phyloP scores from a whole-genome alignment of 495 filamentous ascomycete species.

The Penicillium mononematosum region DNA sequence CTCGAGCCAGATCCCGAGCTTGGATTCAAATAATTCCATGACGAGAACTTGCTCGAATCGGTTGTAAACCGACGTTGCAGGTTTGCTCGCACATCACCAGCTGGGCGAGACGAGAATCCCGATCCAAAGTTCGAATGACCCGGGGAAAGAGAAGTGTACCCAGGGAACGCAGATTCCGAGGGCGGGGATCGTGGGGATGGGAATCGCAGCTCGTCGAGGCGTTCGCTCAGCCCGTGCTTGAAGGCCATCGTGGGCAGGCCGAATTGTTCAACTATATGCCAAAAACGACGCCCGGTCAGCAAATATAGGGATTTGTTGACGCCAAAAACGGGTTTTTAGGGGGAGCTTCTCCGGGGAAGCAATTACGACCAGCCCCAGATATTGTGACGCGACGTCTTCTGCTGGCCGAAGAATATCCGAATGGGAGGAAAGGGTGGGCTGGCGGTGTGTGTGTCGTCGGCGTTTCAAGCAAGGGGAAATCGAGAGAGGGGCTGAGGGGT shows the following conservation, averaged over 20 bases:
- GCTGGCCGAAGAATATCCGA: constrained; percentile 10
- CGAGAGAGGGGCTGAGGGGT: constrained; percentile 43
- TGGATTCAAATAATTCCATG: constrained; percentile 67
- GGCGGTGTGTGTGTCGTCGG: constrained; percentile 38
- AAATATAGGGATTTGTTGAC: constrained; percentile 15
- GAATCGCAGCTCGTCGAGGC: constrained; percentile 75
- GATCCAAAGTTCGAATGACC: constrained; percentile 59
- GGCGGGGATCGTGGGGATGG: constrained; percentile 69
- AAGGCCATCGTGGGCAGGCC: constrained; percentile 57
- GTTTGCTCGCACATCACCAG: constrained; percentile 64
- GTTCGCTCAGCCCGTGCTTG: constrained; percentile 62
- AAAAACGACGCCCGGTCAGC: constrained; percentile 27
- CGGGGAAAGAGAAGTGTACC: constrained; percentile 68
- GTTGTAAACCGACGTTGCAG: constrained; percentile 93
- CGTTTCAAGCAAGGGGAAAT: constrained; percentile 40
- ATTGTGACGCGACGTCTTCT: constrained; percentile 2
- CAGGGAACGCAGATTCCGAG: constrained; percentile 66
- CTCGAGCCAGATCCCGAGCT: neutral
- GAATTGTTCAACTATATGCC: constrained; percentile 35
- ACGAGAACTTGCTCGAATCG: constrained; percentile 78
- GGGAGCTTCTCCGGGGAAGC: constrained; percentile 7
- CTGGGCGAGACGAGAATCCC: constrained; percentile 48
- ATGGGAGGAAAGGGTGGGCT: constrained; percentile 22
- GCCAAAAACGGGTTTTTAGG: constrained; percentile 12
- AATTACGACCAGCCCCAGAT: constrained; percentile 14